A percentile compares a stretch with the other conserved stretches of the same genome.
Evolutionary conservation across 139 green algal genomes (phyloP).

Genomic region (Coelastrella sp.): DNA sequence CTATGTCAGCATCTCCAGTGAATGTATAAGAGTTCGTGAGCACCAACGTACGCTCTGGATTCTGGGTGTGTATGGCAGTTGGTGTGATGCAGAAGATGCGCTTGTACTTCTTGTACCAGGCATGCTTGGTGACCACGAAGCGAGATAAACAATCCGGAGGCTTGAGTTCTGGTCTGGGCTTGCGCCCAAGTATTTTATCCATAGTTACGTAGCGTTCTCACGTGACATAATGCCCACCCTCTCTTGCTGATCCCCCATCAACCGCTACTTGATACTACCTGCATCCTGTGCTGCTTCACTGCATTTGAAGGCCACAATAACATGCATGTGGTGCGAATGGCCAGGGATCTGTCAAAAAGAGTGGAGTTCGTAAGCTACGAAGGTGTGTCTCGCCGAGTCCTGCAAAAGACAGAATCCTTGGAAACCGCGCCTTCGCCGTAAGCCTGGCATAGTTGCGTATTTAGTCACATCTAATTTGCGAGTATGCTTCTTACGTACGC

Average conservation of each 20-base stretch:
- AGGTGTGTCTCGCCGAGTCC: no score
- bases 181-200: conserved; percentile 22
- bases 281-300: no score
- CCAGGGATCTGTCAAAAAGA: no score
- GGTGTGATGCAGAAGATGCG: conserved; percentile 83
- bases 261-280: no score
- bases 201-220: neutral
- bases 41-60: conserved; percentile 76
- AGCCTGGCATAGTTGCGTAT: no score
- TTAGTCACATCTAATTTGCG: no score
- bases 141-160: conserved; percentile 64
- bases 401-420: no score
- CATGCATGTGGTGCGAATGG: no score
- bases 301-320: no score
- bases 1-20: conserved; percentile 58
- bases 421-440: no score
- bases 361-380: no score
- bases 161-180: conserved; percentile 38
- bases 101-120: conserved; percentile 85
- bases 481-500: no score
- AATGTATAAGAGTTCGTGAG: conserved; percentile 88
- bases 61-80: conserved; percentile 77
- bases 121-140: conserved; percentile 84
- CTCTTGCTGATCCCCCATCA: neutral
- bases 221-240: neutral